Conservation (phyloP, 352 stramenopile genomes). For the Pythium sukuiense region DNA sequence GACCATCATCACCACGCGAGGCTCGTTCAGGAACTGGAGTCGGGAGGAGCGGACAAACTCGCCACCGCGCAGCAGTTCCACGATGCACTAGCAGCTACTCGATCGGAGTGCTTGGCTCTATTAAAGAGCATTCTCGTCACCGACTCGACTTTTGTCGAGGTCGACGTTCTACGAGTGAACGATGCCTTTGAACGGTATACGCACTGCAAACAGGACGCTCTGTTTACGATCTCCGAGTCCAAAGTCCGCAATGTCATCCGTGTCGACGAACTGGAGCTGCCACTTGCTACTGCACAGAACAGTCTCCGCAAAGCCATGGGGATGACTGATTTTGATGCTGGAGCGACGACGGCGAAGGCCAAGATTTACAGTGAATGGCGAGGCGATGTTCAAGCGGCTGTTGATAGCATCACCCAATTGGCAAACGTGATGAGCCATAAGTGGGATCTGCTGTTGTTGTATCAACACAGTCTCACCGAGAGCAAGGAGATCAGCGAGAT, state of each 20-base stretch:
- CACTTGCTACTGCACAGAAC: slow-evolving; percentile 34
- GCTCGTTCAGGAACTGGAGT: slow-evolving; percentile 35
- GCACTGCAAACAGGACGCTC: slow-evolving; percentile 37
- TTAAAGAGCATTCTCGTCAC: slow-evolving; percentile 48
- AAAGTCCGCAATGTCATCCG: slow-evolving; percentile 43
- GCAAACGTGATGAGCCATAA: slow-evolving; percentile 38
- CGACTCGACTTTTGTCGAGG: slow-evolving; percentile 58
- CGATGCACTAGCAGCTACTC: slow-evolving; percentile 39
- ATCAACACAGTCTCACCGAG: slow-evolving; percentile 21
- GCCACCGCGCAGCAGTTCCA: slow-evolving; percentile 38
- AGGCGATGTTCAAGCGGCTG: slow-evolving; percentile 27
- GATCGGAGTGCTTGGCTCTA: slow-evolving; percentile 46
- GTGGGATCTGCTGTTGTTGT: slow-evolving; percentile 34
- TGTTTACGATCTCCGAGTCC: slow-evolving; percentile 39
- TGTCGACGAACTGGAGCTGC: slow-evolving; percentile 36
- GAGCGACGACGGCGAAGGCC: slow-evolving; percentile 28
- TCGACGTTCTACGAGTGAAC: slow-evolving; percentile 56
- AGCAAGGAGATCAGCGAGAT: slow-evolving; percentile 40
- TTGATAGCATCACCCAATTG: slow-evolving; percentile 36
- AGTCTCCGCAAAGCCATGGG: slow-evolving; percentile 44
- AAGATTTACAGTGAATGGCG: slow-evolving; percentile 65
- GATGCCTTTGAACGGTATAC: slow-evolving; percentile 28
- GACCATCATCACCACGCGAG: slow-evolving; percentile 35
- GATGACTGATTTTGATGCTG: slow-evolving; percentile 45
- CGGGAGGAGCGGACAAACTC: slow-evolving; percentile 28